Evolutionary conservation across 495 filamentous ascomycete genomes (phyloP), one percentile per base, ranked within the genome.

Genomic region (Opeltia flavorubescens): DNA sequence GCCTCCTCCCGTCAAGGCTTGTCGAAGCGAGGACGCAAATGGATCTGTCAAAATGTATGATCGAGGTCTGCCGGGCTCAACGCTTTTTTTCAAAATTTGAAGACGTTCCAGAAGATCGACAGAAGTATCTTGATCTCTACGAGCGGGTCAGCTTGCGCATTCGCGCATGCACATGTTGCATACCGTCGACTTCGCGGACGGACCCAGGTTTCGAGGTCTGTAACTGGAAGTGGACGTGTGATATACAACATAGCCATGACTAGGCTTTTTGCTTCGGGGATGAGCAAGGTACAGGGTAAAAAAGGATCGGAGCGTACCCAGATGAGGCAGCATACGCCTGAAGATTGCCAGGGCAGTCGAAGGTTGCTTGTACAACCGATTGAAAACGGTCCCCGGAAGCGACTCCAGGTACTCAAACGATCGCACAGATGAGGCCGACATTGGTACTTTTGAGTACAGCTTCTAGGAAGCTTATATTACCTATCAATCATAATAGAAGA

Each of bases 341-440:
- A 95, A 96, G 54, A 98, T 89, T 43, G 91, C 93, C 34, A 98
- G 78, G 24, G 86, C 82, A 4, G 93, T 94, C 6, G 88, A 94
- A 11, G 91, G 91, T 71, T 95, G 88, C 67, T 87, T 83, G 71
- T 98, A 98, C 7, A 98, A 72, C 64, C 82, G 80, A 53, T 73
- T 72, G 61, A 95, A 94, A 20, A 81, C 86, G n/a, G 81, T 86
- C 43, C 84, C 86, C 24, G 86, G 83, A 54, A 94, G 81, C 59
- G 78, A 72, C 74, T 95, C 85, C 62, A 95, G 77, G 66, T 94
- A 94, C 55, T 93, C 85, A 59, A 88, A 78, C 48, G 76, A 70
- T 59, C 76, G 67, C 58, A 79, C 62, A 58, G 75, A 67, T 44
- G 81, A 76, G 59, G 80, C 76, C 56, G 80, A 76, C 83, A 86